These are phyloP conservation scores for Melampsora americana DNA, from an alignment of 1,284 basidiomycete species.

Conservation along the genomic window DNA sequence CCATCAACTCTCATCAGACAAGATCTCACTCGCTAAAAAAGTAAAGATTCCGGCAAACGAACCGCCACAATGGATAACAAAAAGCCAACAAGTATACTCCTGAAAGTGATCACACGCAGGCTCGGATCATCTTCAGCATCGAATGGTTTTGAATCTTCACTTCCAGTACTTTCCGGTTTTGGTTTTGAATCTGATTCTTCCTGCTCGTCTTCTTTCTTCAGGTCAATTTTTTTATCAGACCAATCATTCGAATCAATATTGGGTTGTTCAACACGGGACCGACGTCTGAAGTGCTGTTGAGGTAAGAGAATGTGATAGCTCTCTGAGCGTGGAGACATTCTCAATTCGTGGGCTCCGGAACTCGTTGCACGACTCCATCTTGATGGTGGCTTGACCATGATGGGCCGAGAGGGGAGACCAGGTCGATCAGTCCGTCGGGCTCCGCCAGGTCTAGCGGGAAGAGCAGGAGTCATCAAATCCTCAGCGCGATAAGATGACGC, in stretches of 20 bases:
- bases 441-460: neutral
- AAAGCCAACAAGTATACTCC: slow-evolving; percentile 37
- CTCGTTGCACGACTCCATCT: neutral
- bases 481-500: slow-evolving; percentile 8
- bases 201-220: too few relatives aligned
- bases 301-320: neutral
- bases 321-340: neutral
- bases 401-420: neutral
- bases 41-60: neutral
- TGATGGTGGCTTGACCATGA: neutral
- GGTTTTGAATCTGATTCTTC: too few relatives aligned
- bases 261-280: neutral
- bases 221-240: neutral
- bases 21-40: neutral
- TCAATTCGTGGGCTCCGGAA: neutral
- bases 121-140: slow-evolving; percentile 29
- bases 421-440: slow-evolving; percentile 2
- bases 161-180: neutral
- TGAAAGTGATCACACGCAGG: slow-evolving; percentile 38
- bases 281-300: slow-evolving; percentile 3
- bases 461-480: slow-evolving; percentile 1
- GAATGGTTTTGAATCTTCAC: slow-evolving; percentile 25
- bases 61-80: slow-evolving; percentile 37
- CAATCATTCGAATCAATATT: neutral
- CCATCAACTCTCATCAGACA: neutral